Base-by-base conservation (phyloP, 2,329 filamentous ascomycete species). In the Myriosclerotinia scirpicola region DNA sequence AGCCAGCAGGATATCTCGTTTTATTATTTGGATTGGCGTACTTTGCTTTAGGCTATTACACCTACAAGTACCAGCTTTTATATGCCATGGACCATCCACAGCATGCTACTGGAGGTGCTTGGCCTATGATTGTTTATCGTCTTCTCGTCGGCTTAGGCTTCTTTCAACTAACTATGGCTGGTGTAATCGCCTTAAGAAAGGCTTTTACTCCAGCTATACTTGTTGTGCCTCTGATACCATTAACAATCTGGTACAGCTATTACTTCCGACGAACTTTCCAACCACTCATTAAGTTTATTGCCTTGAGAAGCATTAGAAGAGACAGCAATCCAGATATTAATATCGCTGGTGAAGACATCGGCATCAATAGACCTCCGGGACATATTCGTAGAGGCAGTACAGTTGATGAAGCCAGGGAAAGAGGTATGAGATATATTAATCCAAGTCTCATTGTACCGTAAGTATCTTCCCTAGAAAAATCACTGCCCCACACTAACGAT, bases 1-100 rank as follows among this genome's bases (percentile, higher is more conserved):
- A 98, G 15, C 87, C 87, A 0, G 84, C 85, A 59, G 95, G 93
- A 0, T 96, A 89, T 80, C 83, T 90, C 64, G 90, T 98, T 15
- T 85, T 97, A 20, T 82, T 93, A 12, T 88, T 94, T 59, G 95
- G 95, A 4, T 80, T 94, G 59, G 81, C 92, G 15, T 99, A 96
- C 78, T 96, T 96, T 73, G 76, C 86, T 26, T 85, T 96, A 17
- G 93, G 93, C 26, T 90, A 92, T 77, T 94, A 94, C 75, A 91
- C 92, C 42, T 96, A 96, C 84, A 97, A 97, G 77, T 99, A 99
- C 79, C 96, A 99, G 80, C 83, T 99, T 5, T 83, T 99, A 5
- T 99, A 99, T 77, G 93, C 95, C 42, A 99, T 99, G 95, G 93
- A 98, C 74, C 94, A 98, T 77, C 91, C 92, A 20, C 92, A 96